Evolutionary conservation across 495 filamentous ascomycete genomes (phyloP).

Genomic region (Neurospora africana): DNA sequence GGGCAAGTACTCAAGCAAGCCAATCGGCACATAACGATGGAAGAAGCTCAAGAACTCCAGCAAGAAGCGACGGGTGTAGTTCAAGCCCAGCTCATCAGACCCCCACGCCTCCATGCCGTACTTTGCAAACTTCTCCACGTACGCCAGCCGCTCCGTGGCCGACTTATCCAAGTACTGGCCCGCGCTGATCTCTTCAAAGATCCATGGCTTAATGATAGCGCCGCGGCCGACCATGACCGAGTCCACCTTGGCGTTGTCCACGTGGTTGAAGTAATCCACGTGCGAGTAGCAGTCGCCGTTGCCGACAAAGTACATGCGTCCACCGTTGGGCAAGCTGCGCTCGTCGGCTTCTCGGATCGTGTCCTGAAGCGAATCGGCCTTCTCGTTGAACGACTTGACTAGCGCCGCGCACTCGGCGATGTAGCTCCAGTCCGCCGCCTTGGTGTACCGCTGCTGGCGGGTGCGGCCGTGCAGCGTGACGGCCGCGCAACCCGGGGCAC

Average conservation of each 20-base stretch:
- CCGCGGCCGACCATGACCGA: conserved; percentile 86
- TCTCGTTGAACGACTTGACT: conserved; percentile 63
- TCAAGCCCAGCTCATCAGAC: conserved; percentile 83
- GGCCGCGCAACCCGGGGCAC: conserved; percentile 73
- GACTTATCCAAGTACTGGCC: conserved; percentile 94
- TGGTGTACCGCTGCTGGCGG: conserved; percentile 88
- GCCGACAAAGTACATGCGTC: conserved; percentile 76
- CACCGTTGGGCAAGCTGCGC: conserved; percentile 47
- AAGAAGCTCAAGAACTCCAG: conserved; percentile 93
- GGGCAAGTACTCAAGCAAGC: conserved; percentile 77
- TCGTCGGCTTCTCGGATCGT: conserved; percentile 68
- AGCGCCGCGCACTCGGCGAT: conserved; percentile 82
- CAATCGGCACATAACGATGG: conserved; percentile 80
- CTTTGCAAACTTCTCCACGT: conserved; percentile 76
- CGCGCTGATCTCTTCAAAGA: conserved; percentile 89
- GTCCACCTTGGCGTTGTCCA: conserved; percentile 69
- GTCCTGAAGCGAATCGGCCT: conserved; percentile 53
- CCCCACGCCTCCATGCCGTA: conserved; percentile 94
- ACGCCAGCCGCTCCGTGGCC: conserved; percentile 70
- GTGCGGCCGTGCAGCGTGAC: conserved; percentile 90
- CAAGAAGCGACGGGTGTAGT: conserved; percentile 79
- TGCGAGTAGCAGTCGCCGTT: conserved; percentile 97
- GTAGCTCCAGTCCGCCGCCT: conserved; percentile 80
- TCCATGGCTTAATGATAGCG: conserved; percentile 91
- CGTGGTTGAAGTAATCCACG: conserved; percentile 69